Base-by-base conservation (phyloP, 352 stramenopile genomes). In the Pythium volutum region DNA sequence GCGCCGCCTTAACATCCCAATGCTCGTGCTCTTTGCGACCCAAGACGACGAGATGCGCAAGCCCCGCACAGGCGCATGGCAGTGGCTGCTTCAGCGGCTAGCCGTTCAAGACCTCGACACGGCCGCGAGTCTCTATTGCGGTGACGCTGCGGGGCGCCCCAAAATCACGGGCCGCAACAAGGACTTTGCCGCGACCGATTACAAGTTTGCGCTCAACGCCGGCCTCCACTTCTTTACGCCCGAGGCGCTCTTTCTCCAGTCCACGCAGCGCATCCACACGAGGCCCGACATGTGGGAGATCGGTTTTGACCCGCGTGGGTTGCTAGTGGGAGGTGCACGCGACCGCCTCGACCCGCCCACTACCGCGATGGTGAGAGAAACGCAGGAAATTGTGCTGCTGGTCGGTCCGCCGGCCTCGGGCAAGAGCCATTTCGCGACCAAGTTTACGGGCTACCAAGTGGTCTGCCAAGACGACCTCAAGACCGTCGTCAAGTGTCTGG, bases 151-250 rank as follows among this genome's bases (percentile, higher is more conserved):
- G 20, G 86, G 86, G 3, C 76, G 86, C 8, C 86, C 86, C 33
- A 93, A 89, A 67, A 74, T 76, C 18, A 55, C 73, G 12, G 84
- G 82, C 2, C 73, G 84, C 9, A 65, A 73, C 29, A 95, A 95
- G 59, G 86, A 95, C 62, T 95, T 95, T 64, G 82, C 86, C 9
- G 76, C 79, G 16, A 87, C 82, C 4, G 90, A 97, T 59, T 91
- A 95, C 69, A 93, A 94, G 64, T 95, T 96, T 52, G 89, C 90
- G 15, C 64, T 96, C 7, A 97, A 97, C 67, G 60, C 86, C n/a
- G 74, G 74, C 0, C 46, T 97, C 27, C 60, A 62, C 26, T 96
- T 97, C 66, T 70, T 82, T 45, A 96, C 89, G 2, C 89, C 90
- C 4, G 88, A 97, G 55, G 75, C 75, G 45, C 71, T 97, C 9